Evolutionary conservation across 1,139 yeast species (phyloP).

Genomic region (Magnusiomyces ingens): DNA sequence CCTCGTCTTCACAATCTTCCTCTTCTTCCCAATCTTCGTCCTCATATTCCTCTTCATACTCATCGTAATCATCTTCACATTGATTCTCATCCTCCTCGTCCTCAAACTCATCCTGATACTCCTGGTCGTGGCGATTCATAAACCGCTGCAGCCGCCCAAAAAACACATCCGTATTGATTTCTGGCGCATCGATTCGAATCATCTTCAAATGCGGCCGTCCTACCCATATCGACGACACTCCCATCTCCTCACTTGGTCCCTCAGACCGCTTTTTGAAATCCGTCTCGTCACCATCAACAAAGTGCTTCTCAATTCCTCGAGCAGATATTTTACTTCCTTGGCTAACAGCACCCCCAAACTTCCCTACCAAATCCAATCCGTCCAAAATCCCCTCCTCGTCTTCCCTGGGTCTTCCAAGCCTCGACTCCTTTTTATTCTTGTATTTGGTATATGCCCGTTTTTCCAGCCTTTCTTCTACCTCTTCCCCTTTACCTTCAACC

Average conservation of each 20-base stretch:
- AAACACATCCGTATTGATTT: neutral
- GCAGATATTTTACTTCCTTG: neutral
- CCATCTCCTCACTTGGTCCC: neutral
- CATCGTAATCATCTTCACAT: neutral
- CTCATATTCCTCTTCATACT: constrained; percentile 9
- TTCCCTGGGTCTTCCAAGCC: neutral
- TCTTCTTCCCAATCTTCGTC: constrained; percentile 8
- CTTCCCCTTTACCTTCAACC: neutral
- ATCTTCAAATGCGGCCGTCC: neutral
- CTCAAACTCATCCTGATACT: neutral
- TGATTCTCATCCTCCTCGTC: neutral
- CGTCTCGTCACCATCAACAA: neutral
- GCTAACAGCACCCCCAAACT: neutral
- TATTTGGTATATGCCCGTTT: neutral
- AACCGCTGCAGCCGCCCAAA: neutral
- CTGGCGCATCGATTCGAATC: neutral
- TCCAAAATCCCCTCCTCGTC: neutral
- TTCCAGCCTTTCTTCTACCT: neutral
- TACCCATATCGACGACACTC: neutral
- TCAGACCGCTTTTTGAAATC: neutral
- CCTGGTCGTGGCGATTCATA: neutral
- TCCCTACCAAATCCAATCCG: neutral
- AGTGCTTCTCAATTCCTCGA: neutral
- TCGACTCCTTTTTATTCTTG: no score
- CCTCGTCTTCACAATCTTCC: constrained; percentile 4